Conservation (phyloP, 1,139 yeast genomes). For the Geotrichum cucujoidarum region DNA sequence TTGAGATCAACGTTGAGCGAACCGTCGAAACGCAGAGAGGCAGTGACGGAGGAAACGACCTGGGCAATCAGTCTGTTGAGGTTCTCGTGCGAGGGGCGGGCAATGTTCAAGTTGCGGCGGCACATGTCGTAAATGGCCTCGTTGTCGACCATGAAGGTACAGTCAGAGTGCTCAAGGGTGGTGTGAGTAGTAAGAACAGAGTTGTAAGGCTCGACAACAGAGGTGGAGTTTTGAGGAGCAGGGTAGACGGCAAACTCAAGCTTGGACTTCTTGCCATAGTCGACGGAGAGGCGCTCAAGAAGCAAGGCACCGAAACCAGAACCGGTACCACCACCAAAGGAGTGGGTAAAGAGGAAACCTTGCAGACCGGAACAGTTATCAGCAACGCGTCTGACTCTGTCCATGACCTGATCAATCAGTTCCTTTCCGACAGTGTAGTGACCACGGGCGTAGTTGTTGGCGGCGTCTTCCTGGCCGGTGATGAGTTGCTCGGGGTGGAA, state of each 20-base stretch:
- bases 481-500: conserved; percentile 98
- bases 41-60: conserved; percentile 95
- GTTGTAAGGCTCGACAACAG: conserved; percentile 97
- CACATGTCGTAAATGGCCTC: conserved; percentile 98
- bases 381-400: conserved; percentile 91
- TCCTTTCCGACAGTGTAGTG: conserved; percentile 98
- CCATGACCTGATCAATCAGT: conserved; percentile 87
- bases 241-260: conserved; percentile 97
- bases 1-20: conserved; percentile 93
- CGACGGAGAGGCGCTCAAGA: conserved; percentile 86
- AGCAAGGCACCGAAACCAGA: conserved; percentile 95
- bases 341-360: conserved; percentile 95
- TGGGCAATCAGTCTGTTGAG: conserved; percentile 93
- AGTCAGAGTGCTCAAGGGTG: conserved; percentile 95
- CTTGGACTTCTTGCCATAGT: conserved; percentile 94
- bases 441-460: conserved; percentile 98
- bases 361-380: conserved; percentile 98
- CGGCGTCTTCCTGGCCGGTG: conserved; percentile 98
- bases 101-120: conserved; percentile 86
- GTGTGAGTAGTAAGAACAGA: conserved; percentile 95
- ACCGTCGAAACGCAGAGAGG: conserved; percentile 96
- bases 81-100: conserved; percentile 83
- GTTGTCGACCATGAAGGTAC: conserved; percentile 98
- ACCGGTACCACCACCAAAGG: conserved; percentile 99
- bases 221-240: conserved; percentile 93